Percentiles rank a stretch among this genome's conserved stretches.
Evolutionary conservation across 2,329 filamentous ascomycete genomes (phyloP).

Genomic region (Aspergillus quadrilineatus): DNA sequence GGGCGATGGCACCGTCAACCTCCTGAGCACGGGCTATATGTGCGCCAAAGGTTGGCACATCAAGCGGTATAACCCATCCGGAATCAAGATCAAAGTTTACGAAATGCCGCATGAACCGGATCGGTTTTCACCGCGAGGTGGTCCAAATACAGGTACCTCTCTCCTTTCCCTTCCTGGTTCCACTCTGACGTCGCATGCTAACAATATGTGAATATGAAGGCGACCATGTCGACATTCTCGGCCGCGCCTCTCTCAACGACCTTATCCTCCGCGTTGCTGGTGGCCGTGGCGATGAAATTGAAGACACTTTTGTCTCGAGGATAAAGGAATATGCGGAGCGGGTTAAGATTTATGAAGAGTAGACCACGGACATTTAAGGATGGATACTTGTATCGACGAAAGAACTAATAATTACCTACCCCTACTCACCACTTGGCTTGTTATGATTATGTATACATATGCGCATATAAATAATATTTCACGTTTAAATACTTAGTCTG

Average conservation of each 20-base stretch:
- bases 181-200: background rate
- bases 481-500: background rate
- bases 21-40: conserved; percentile 95
- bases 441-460: conserved; percentile 5
- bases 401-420: background rate
- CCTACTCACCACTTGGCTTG: conserved; percentile 4
- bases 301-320: conserved; percentile 74
- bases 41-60: conserved; percentile 93
- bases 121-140: conserved; percentile 77
- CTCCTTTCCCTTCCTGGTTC: conserved; percentile 24
- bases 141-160: conserved; percentile 59
- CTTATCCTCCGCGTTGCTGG: conserved; percentile 82
- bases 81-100: conserved; percentile 75
- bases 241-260: conserved; percentile 84
- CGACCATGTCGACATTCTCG: conserved; percentile 95
- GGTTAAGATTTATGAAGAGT: conserved; percentile 76
- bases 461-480: background rate
- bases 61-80: conserved; percentile 88
- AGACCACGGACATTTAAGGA: background rate
- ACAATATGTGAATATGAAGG: conserved; percentile 44
- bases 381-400: background rate
- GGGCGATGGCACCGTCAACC: conserved; percentile 90
- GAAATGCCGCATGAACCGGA: conserved; percentile 98
- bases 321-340: conserved; percentile 80
- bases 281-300: conserved; percentile 76